phyloP scores from a whole-genome alignment of 192 early-diverging fungal genomes.

The Phlyctochytrium planicorne region DNA sequence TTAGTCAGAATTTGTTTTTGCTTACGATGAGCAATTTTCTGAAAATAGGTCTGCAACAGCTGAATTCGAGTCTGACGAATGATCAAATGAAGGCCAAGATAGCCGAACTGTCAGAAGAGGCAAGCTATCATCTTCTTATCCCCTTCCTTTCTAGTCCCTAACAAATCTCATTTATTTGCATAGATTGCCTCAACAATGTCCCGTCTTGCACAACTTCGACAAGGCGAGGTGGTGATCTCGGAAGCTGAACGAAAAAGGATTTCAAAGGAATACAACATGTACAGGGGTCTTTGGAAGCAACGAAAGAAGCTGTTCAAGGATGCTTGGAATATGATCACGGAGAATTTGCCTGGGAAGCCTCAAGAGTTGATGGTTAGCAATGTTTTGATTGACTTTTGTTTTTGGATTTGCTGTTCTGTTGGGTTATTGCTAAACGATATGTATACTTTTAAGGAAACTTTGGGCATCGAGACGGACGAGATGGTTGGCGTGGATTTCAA shows the following conservation, averaged over 20 bases:
- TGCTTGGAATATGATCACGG: conserved; percentile 47
- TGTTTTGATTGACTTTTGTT: neutral
- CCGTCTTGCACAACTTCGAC: conserved; percentile 27
- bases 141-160: neutral
- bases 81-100: neutral
- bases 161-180: no score
- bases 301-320: conserved; percentile 60
- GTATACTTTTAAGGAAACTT: conserved; percentile 31
- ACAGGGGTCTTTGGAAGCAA: conserved; percentile 53
- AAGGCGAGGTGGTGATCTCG: conserved; percentile 24
- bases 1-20: no score
- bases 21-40: no score
- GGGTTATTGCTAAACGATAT: neutral
- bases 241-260: conserved; percentile 30
- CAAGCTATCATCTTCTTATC: neutral
- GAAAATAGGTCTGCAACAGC: no score
- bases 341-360: conserved; percentile 51
- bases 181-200: conserved; percentile 7
- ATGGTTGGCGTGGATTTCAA: conserved; percentile 39
- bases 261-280: conserved; percentile 31
- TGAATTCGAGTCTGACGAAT: neutral
- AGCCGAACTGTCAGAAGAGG: neutral
- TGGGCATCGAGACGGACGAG: conserved; percentile 65
- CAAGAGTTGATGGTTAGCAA: conserved; percentile 47
- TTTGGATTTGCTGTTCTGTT: neutral